Base-by-base conservation (phyloP, 352 stramenopile species). In the Globisporangium megalacanthum region DNA sequence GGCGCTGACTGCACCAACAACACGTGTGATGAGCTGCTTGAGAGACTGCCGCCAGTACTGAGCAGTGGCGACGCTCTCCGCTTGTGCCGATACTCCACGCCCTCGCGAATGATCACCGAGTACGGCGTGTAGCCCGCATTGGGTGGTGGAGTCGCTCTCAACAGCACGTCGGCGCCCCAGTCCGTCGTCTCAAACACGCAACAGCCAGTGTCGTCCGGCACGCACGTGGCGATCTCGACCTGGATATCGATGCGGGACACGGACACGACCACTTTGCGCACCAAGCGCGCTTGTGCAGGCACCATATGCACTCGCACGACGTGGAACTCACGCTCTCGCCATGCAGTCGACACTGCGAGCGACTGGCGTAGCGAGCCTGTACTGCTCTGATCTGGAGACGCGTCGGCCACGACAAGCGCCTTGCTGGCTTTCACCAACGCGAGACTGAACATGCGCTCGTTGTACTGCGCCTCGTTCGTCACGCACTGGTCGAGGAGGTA, bases 141-240 rank as follows among this genome's bases (percentile, higher is more conserved):
- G 4, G 59, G 3, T 0, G 69, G 55, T 15, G 66, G 13, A 29
- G 35, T 49, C 9, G 69, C 60, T 37, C 54, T 64, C 2, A 89
- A 42, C 19, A 83, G 47, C 47, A 89, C 67, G 37, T 83, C 68
- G 3, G 66, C 61, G 13, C 61, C 54, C 79, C 79, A 88, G 47
- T 89, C 81, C 0, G 72, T 81, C 49, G 69, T 84, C 48, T 88
- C 79, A 51, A 89, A 81, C 0, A 69, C 58, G 47, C 77, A 87
- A 36, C 39, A 71, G 1, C 77, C 77, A 5, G 49, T 55, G 15
- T 86, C 75, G 59, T 88, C 68, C 3, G 70, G 70, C 8, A 56
- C 46, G 29, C 53, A 58, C 22, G 60, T 69, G 0, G 63, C 65
- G 1, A 75, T 58, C 31, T 86, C 73, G 15, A 61, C 51, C 37